Conservation (phyloP, 2,329 filamentous ascomycete species). For the Cryoendolithus antarcticus region DNA sequence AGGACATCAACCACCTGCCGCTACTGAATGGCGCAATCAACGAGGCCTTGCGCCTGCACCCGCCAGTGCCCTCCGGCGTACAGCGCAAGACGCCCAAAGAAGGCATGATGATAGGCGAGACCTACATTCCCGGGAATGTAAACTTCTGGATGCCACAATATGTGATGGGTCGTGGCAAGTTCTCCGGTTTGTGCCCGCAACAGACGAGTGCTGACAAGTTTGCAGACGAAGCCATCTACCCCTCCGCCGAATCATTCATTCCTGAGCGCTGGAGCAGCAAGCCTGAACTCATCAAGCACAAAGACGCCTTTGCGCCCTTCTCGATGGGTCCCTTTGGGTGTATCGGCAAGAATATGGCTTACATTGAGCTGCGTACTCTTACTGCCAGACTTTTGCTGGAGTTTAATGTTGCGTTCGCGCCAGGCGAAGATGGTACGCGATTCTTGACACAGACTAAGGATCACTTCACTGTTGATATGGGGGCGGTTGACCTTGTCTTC, state of each 20-base stretch:
- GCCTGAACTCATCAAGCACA: conserved; percentile 24
- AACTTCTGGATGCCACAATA: conserved; percentile 10
- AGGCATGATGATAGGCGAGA: conserved; percentile 25
- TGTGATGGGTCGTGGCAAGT: conserved; percentile 13
- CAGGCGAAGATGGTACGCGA: conserved; percentile 23
- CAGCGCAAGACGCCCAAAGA: conserved; percentile 26
- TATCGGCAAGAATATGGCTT: conserved; percentile 26
- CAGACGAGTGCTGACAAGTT: not conserved
- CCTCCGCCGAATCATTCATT: conserved; percentile 18
- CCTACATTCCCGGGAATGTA: conserved; percentile 21
- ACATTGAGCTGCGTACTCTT: conserved; percentile 25
- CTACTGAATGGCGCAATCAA: conserved; percentile 32
- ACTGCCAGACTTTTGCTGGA: conserved; percentile 22
- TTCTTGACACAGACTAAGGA: conserved; percentile 24
- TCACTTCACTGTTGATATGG: conserved; percentile 24
- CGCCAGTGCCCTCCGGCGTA: conserved; percentile 26
- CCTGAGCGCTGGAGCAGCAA: conserved; percentile 26
- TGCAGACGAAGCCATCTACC: conserved; percentile 18
- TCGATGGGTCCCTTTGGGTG: conserved; percentile 23
- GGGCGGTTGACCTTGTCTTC: conserved; percentile 16
- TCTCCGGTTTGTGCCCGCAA: not conserved
- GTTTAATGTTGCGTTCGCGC: conserved; percentile 27
- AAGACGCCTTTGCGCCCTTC: conserved; percentile 25
- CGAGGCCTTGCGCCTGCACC: conserved; percentile 32
- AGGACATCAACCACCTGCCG: conserved; percentile 14